Conservation (phyloP, 2,329 filamentous ascomycete genomes). For the Pseudopithomyces chartarum region DNA sequence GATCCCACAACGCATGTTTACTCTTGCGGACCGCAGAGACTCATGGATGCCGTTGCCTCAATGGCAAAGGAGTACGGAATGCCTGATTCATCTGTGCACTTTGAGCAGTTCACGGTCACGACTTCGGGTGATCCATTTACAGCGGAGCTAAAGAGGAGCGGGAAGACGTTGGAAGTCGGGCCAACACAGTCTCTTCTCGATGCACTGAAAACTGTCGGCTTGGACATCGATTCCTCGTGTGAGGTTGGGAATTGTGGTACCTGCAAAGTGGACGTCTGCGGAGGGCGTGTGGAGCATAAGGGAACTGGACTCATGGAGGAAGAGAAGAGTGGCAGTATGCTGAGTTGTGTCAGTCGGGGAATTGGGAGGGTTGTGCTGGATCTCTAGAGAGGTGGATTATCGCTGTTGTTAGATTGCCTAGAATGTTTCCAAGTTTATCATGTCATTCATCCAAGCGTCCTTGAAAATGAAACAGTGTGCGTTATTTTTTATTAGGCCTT, state of each 20-base stretch:
- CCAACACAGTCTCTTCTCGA: slow-evolving; percentile 49
- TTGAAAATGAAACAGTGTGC: no score
- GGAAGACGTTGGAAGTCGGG: slow-evolving; percentile 52
- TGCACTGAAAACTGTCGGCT: slow-evolving; percentile 47
- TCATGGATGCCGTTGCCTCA: slow-evolving; percentile 59
- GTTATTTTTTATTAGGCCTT: no score
- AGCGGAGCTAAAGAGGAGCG: slow-evolving; percentile 55
- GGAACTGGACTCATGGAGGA: slow-evolving; percentile 44
- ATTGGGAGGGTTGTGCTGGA: slow-evolving; percentile 41
- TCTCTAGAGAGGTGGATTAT: slow-evolving; percentile 13
- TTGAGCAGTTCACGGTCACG: slow-evolving; percentile 63
- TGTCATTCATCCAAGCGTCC: no score
- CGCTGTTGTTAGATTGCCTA: no score
- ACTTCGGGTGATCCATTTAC: slow-evolving; percentile 65
- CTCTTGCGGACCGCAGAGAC: slow-evolving; percentile 62
- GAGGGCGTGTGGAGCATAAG: slow-evolving; percentile 46
- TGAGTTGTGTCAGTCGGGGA: slow-evolving; percentile 46
- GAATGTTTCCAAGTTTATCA: no score
- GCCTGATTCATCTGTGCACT: slow-evolving; percentile 60
- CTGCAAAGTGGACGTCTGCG: slow-evolving; percentile 47
- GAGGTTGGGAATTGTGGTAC: slow-evolving; percentile 53
- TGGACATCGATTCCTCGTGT: slow-evolving; percentile 52
- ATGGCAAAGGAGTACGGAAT: slow-evolving; percentile 53
- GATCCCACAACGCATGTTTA: slow-evolving; percentile 64
- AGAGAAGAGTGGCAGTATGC: slow-evolving; percentile 42